These are phyloP conservation scores for Pichia scutulata DNA, from an alignment of 805 yeast genomes.

Conservation along the genomic window DNA sequence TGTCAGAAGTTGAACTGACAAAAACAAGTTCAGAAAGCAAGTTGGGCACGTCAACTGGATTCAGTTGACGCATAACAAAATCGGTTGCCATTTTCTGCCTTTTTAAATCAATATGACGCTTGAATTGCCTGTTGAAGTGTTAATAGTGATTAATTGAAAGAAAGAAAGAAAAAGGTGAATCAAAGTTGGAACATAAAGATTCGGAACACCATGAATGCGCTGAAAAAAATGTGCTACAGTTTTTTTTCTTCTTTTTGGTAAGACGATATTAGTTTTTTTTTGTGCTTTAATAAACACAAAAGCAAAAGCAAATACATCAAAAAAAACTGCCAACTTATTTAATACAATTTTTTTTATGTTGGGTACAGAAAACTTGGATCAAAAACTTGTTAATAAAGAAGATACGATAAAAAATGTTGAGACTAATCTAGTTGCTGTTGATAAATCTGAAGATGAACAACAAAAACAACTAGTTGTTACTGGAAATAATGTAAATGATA, in stretches of 20 bases:
- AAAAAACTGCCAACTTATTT: background rate
- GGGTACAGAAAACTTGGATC: background rate
- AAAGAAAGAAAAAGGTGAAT: background rate
- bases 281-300: background rate
- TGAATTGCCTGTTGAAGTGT: background rate
- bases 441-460: background rate
- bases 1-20: slow-evolving; percentile 2
- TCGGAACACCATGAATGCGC: background rate
- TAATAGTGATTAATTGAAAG: background rate
- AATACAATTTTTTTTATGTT: background rate
- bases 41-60: background rate
- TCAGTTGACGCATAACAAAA: background rate
- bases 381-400: background rate
- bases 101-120: background rate
- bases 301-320: background rate
- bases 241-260: background rate
- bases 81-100: background rate
- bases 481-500: background rate
- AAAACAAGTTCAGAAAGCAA: background rate
- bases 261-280: background rate
- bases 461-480: background rate
- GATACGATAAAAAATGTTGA: background rate
- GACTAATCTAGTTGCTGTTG: background rate
- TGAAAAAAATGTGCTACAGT: background rate
- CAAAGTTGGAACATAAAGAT: background rate